Evolutionary conservation across 176 grass and related monocot species (phyloP), one percentile per base, ranked within the genome.

Genomic region (Secale cereale): DNA sequence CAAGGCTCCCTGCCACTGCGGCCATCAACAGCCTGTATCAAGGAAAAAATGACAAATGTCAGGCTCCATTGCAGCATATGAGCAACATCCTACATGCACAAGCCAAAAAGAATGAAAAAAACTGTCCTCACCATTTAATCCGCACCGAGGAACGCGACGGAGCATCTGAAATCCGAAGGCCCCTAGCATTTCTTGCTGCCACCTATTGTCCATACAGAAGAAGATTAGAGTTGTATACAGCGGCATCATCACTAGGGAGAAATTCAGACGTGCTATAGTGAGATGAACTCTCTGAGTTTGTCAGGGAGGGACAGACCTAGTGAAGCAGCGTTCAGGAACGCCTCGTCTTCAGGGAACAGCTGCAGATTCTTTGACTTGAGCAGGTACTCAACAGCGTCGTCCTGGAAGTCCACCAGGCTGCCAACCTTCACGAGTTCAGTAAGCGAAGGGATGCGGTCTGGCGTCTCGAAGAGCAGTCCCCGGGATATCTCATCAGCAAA

Each of bases 361-460:
- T 88, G 82, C 27, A 97, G 85, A 48, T 97, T 97, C 45, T 89
- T 87, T 0, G 83, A 89, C 62, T 92, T 94, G 50, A 94, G 74
- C 64, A 92, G 86, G 86, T 85, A 97, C 0, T 65, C 72, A 22
- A 97, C 41, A 56, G 87, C 89, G 10, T 22, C 80, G 6, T 88
- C 78, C 7, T 97, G 59, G 43, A 90, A 97, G 29, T 92, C 85
- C 25, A 97, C 32, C 37, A 97, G 32, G 83, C 64, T 83, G 13
- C 87, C 91, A 19, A 94, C 0, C 54, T 82, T 92, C 59, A 94
- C 48, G 14, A 97, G 81, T 57, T 94, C 83, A 1, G 70, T 26
- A 4, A 97, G 94, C 6, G n/a, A 76, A 83, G 33, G 79, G 19
- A 92, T 88, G 25, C 65, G 59, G 59, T 92, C 85, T 22, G 23